A percentile compares a stretch with the other conserved stretches of the same genome.
phyloP scores from a whole-genome alignment of 202 grass and related monocot genomes.

The Schoenoplectus tabernaemontani region DNA sequence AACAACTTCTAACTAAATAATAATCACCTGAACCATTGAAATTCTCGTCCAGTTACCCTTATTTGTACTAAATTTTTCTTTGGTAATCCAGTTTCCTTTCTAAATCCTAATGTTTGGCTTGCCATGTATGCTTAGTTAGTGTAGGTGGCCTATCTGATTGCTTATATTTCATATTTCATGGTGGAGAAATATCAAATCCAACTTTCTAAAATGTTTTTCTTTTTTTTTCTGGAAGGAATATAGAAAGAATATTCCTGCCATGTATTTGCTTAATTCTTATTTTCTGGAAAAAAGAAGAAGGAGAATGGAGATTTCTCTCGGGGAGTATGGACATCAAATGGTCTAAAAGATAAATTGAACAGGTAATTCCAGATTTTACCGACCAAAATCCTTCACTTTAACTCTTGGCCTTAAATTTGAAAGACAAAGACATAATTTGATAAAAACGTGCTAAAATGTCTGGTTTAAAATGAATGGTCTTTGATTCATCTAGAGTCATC shows the following conservation, averaged over 20 bases:
- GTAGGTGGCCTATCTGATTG: not conserved
- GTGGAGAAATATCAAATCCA: not conserved
- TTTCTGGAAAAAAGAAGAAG: not conserved
- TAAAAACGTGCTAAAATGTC: not conserved
- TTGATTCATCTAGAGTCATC: not conserved
- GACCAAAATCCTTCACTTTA: not conserved
- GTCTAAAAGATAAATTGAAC: not conserved
- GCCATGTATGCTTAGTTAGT: not conserved
- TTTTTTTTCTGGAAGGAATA: not conserved
- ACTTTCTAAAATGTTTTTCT: not conserved
- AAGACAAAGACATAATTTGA: not conserved
- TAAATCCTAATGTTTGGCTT: not conserved
- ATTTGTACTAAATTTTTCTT: not conserved
- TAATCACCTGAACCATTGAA: not conserved
- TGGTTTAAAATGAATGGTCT: not conserved
- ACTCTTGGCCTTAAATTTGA: not conserved
- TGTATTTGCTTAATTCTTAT: not conserved
- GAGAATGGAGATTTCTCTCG: not conserved
- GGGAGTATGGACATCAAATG: not conserved
- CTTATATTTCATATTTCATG: not conserved
- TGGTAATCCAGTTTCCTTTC: not conserved
- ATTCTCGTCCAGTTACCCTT: not conserved
- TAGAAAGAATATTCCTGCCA: not conserved
- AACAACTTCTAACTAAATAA: not conserved
- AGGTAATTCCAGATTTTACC: not conserved